Evolutionary conservation across 176 grass and related monocot species (phyloP).

Genomic region (Oryza officinalis): DNA sequence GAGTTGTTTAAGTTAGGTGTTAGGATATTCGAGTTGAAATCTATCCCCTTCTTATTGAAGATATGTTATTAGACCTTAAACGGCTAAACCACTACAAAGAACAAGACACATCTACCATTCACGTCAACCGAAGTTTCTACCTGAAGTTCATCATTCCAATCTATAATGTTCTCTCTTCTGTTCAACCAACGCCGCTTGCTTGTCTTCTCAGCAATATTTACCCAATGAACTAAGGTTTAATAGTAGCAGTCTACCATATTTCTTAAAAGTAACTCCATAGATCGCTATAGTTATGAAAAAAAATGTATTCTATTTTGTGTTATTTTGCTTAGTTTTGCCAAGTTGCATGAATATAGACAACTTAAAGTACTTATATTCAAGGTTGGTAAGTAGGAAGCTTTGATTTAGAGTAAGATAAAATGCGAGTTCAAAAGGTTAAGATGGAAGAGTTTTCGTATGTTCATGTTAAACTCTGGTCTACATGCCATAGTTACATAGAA

Average conservation of each 20-base stretch:
- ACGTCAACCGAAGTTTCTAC: neutral
- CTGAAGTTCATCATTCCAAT: neutral
- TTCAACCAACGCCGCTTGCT: neutral
- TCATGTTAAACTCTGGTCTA: conserved; percentile 30
- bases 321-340: neutral
- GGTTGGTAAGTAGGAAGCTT: neutral
- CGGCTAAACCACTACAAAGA: neutral
- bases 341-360: conserved; percentile 9
- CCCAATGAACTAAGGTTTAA: neutral
- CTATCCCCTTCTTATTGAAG: neutral
- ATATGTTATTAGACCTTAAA: neutral
- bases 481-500: conserved; percentile 27
- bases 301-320: neutral
- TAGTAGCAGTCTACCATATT: neutral
- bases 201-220: neutral
- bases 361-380: conserved; percentile 9
- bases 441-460: neutral
- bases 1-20: neutral
- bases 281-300: conserved; percentile 16
- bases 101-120: too few species aligned
- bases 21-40: neutral
- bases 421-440: neutral
- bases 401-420: neutral
- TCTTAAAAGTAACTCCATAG: neutral
- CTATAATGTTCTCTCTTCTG: neutral